These are phyloP conservation scores for Colletotrichum ledebouriae DNA, from an alignment of 2,329 filamentous ascomycete genomes.

Conservation along the genomic window DNA sequence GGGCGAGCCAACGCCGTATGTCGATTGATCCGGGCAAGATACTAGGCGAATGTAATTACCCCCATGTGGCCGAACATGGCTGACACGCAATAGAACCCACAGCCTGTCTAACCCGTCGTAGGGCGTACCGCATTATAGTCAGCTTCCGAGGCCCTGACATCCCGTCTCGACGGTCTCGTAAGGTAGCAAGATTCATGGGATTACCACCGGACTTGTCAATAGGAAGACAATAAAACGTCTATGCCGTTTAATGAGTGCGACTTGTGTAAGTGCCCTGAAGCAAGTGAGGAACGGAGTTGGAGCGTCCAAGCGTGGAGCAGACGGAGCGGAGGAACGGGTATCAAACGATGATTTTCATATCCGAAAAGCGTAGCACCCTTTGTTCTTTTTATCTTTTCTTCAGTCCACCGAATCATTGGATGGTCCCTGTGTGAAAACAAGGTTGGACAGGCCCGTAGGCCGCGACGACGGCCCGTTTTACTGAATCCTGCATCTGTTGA, in stretches of 20 bases:
- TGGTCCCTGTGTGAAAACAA: constrained; percentile 22
- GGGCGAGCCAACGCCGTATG: neutral
- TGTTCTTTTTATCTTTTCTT: neutral
- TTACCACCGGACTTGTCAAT: constrained; percentile 11
- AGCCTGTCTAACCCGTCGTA: constrained; percentile 7
- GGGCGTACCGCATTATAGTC: constrained; percentile 21
- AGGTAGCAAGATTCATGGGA: constrained; percentile 26
- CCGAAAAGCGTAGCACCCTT: constrained; percentile 30
- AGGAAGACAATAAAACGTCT: constrained; percentile 8
- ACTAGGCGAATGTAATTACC: neutral
- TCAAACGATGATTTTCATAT: constrained; percentile 20
- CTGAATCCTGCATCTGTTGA: no score
- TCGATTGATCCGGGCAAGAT: neutral
- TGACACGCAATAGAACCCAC: constrained; percentile 6
- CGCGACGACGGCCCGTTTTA: neutral
- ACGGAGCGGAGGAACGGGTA: constrained; percentile 32
- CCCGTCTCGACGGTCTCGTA: constrained; percentile 35
- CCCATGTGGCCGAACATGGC: no score
- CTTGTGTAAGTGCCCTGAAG: constrained; percentile 26
- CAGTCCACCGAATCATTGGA: constrained; percentile 10
- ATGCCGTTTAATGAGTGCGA: constrained; percentile 12
- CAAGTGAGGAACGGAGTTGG: constrained; percentile 6
- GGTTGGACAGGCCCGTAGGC: constrained; percentile 20
- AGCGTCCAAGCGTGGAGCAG: constrained; percentile 23
- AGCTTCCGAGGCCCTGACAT: constrained; percentile 40